phyloP scores from a whole-genome alignment of 2,329 filamentous ascomycete species.

The Sporothrix schenckii region DNA sequence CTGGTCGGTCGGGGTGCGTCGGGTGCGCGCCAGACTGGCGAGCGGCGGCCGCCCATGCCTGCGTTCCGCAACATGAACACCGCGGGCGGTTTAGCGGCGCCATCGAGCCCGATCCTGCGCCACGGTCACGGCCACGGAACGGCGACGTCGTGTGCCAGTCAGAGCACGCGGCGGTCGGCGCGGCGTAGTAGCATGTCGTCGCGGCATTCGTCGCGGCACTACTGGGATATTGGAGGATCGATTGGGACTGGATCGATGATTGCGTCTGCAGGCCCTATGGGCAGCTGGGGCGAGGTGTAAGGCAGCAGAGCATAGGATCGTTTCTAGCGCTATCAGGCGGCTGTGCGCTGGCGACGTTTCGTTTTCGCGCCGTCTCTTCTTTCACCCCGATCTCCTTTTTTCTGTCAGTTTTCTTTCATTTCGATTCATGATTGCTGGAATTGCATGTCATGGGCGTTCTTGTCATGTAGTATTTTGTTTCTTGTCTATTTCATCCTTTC shows the following conservation, averaged over 20 bases:
- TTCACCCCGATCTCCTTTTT: neutral
- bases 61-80: conserved; percentile 37
- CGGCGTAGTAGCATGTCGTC: conserved; percentile 60
- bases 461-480: conserved; percentile 7
- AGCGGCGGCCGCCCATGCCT: conserved; percentile 54
- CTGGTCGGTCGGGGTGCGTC: conserved; percentile 63
- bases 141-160: conserved; percentile 76
- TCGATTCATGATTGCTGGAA: neutral
- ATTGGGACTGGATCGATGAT: conserved; percentile 75
- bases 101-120: conserved; percentile 52
- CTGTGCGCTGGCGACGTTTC: neutral
- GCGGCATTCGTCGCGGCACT: conserved; percentile 60
- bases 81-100: conserved; percentile 43
- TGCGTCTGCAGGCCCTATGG: conserved; percentile 67
- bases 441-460: conserved; percentile 17
- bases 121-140: conserved; percentile 59
- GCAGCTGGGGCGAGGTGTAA: conserved; percentile 76
- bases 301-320: neutral
- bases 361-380: neutral
- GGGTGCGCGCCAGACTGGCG: conserved; percentile 33
- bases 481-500: neutral
- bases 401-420: neutral
- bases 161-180: conserved; percentile 77
- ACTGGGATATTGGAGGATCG: conserved; percentile 87
- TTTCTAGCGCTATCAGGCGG: no score